phyloP scores from a whole-genome alignment of 2,329 filamentous ascomycete species.

The Fusarium sp. region DNA sequence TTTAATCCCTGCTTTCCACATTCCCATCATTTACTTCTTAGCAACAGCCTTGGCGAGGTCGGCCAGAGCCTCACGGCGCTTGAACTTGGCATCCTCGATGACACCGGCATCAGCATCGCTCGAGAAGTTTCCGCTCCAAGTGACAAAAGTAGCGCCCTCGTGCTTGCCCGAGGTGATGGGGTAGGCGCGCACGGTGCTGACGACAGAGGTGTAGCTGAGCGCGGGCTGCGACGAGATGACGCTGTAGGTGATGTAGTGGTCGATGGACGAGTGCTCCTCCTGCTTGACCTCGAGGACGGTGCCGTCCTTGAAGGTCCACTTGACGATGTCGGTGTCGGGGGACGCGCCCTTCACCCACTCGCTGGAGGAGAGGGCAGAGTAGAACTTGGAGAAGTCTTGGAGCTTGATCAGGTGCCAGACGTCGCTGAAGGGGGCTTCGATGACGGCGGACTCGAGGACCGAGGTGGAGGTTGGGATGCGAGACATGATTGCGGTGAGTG shows the following conservation, averaged over 20 bases:
- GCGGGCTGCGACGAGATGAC: conserved; percentile 74
- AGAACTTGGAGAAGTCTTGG: conserved; percentile 74
- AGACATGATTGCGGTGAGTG: conserved; percentile 33
- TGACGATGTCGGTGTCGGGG: conserved; percentile 73
- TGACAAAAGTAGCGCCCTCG: conserved; percentile 73
- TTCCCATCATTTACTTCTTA: conserved; percentile 36
- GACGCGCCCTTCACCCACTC: conserved; percentile 71
- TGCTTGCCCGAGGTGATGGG: conserved; percentile 73
- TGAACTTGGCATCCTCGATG: conserved; percentile 80
- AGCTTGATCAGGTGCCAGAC: conserved; percentile 83
- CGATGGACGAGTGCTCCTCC: conserved; percentile 79
- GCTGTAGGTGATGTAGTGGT: conserved; percentile 80
- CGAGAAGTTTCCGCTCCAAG: conserved; percentile 76
- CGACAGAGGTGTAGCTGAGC: conserved; percentile 72
- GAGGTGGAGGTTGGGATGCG: conserved; percentile 73
- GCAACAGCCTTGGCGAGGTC: conserved; percentile 67
- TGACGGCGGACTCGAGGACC: conserved; percentile 74
- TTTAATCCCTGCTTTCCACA: neutral
- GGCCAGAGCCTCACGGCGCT: conserved; percentile 76
- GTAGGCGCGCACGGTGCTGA: conserved; percentile 74
- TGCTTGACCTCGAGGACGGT: conserved; percentile 77
- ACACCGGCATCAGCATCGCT: conserved; percentile 77
- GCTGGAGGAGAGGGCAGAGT: conserved; percentile 68
- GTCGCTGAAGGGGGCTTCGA: conserved; percentile 71
- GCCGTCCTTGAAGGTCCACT: conserved; percentile 78